A percentile compares a stretch with the other conserved stretches of the same genome.
These are phyloP conservation scores for Claviceps fusiformis DNA, from an alignment of 2,329 filamentous ascomycete species.

Conservation along the genomic window DNA sequence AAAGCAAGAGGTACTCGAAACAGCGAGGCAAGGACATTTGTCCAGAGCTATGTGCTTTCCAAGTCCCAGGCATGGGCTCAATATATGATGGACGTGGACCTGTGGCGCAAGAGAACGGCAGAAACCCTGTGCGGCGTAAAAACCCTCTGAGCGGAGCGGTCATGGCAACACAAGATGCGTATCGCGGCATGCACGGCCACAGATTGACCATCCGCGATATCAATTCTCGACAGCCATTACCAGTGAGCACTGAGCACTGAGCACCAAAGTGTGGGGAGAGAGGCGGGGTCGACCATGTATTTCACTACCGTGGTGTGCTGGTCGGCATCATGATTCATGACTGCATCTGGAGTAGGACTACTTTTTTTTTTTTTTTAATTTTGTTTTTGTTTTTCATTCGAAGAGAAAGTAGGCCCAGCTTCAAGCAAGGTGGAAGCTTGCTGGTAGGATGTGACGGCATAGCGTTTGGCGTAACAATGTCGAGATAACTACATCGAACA, in stretches of 20 bases:
- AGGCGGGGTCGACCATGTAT: background rate
- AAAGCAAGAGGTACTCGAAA: background rate
- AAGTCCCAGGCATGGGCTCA: background rate
- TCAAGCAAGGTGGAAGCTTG: background rate
- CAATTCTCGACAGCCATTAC: background rate
- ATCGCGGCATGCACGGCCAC: background rate
- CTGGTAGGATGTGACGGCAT: background rate
- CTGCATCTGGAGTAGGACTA: background rate
- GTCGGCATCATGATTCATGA: background rate
- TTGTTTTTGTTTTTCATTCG: background rate
- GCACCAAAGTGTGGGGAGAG: background rate
- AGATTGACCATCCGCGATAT: background rate
- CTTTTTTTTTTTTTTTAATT: too few relatives aligned
- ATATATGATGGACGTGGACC: background rate
- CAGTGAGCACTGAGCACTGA: too few relatives aligned
- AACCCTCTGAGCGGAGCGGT: background rate
- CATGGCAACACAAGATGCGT: conserved; percentile 1
- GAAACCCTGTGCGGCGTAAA: background rate
- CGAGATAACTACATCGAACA: background rate
- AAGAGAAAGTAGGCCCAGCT: background rate
- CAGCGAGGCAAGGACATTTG: background rate
- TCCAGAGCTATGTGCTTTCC: background rate
- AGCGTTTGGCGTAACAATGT: background rate
- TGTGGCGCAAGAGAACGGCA: background rate
- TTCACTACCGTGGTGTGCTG: too few relatives aligned